Conservation (phyloP, 805 yeast species). For the Suhomyces xylopsoci region DNA sequence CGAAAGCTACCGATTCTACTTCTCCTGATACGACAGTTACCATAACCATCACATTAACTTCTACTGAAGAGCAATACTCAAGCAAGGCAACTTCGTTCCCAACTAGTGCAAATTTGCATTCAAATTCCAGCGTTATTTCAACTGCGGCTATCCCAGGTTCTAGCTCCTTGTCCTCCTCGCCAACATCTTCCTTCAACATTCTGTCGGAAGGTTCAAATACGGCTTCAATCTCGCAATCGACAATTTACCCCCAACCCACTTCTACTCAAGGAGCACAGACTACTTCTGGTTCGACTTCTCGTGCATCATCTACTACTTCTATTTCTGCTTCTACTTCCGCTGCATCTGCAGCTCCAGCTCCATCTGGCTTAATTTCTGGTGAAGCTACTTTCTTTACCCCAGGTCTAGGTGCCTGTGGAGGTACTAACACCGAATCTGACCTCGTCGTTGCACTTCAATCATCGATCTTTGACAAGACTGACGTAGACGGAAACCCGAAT, state of each 20-base stretch:
- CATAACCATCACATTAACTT: neutral
- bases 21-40: neutral
- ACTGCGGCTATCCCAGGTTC: neutral
- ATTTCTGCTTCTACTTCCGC: neutral
- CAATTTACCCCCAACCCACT: neutral
- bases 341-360: neutral
- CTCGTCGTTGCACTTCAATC: conserved; percentile 49
- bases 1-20: neutral
- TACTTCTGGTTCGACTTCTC: neutral
- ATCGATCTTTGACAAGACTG: conserved; percentile 32
- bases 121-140: neutral
- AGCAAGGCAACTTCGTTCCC: neutral
- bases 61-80: neutral
- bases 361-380: conserved; percentile 25
- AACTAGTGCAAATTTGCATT: neutral
- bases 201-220: neutral
- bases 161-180: neutral
- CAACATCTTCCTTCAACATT: neutral
- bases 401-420: conserved; percentile 54
- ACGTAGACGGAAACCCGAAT: conserved; percentile 34
- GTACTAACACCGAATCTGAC: conserved; percentile 40
- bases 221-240: neutral
- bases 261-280: neutral
- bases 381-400: conserved; percentile 48
- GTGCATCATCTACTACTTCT: neutral